phyloP scores from a whole-genome alignment of 148 eudicot genomes.

The Suaeda aralocaspica region DNA sequence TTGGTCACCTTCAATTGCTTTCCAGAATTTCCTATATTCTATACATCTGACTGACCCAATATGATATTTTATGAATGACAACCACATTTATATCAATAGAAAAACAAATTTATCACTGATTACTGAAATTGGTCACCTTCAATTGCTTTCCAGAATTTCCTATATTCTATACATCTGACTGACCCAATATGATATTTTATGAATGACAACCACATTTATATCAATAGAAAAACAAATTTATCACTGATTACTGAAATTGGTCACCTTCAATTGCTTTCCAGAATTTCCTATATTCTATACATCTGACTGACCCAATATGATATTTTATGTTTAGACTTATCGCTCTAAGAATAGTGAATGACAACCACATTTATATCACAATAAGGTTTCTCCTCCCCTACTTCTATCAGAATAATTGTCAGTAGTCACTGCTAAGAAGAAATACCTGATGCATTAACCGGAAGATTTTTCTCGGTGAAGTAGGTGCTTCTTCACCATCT shows the following conservation, averaged over 20 bases:
- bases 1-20: too few relatives aligned
- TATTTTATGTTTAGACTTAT: background rate
- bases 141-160: too few relatives aligned
- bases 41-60: too few relatives aligned
- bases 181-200: too few relatives aligned
- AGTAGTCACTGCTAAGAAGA: background rate
- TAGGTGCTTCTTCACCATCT: constrained; percentile 79
- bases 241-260: background rate
- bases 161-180: too few relatives aligned
- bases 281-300: background rate
- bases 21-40: too few relatives aligned
- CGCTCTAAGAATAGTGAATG: background rate
- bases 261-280: background rate
- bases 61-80: too few relatives aligned
- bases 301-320: too few relatives aligned
- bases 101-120: too few relatives aligned
- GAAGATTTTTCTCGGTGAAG: constrained; percentile 87
- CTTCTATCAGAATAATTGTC: background rate
- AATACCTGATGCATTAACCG: constrained; percentile 79
- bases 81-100: too few relatives aligned
- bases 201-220: too few relatives aligned
- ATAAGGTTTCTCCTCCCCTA: background rate
- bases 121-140: too few relatives aligned
- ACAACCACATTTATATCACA: background rate
- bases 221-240: background rate